These are phyloP conservation scores for Megacollybia marginata DNA, from an alignment of 768 basidiomycete genomes.

Conservation along the genomic window DNA sequence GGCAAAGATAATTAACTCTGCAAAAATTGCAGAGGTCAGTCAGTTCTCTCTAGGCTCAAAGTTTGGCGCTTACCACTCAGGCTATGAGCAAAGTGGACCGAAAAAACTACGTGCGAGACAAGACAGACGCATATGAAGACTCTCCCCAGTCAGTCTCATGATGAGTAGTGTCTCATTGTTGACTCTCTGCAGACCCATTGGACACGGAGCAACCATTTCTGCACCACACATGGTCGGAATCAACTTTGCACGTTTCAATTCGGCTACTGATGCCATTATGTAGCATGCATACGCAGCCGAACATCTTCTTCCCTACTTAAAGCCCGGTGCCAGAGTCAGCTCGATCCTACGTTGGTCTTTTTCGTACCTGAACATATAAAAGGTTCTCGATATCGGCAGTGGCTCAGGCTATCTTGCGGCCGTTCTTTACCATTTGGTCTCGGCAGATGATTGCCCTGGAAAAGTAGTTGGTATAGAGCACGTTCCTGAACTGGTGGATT, in stretches of 20 bases:
- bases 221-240: conserved; percentile 89
- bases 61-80: not conserved
- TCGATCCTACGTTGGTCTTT: not conserved
- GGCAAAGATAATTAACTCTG: conserved; percentile 48
- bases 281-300: conserved; percentile 85
- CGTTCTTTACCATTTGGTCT: conserved; percentile 70
- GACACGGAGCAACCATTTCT: conserved; percentile 86
- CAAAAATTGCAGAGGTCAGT: conserved; percentile 48
- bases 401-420: conserved; percentile 86
- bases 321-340: conserved; percentile 32
- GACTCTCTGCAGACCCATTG: conserved; percentile 47
- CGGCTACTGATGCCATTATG: not conserved
- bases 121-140: conserved; percentile 61
- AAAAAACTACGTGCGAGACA: conserved; percentile 52
- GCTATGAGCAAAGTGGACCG: conserved; percentile 65
- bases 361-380: conserved; percentile 20
- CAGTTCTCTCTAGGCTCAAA: not conserved
- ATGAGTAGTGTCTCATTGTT: not conserved
- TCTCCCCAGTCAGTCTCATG: conserved; percentile 55
- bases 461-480: conserved; percentile 90
- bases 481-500: conserved; percentile 66
- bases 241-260: not conserved
- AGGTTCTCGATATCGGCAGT: conserved; percentile 84
- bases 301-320: conserved; percentile 65
- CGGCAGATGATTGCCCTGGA: conserved; percentile 30